These are phyloP conservation scores for Penstemon eatonii DNA, from an alignment of 257 asterid species.

Conservation along the genomic window DNA sequence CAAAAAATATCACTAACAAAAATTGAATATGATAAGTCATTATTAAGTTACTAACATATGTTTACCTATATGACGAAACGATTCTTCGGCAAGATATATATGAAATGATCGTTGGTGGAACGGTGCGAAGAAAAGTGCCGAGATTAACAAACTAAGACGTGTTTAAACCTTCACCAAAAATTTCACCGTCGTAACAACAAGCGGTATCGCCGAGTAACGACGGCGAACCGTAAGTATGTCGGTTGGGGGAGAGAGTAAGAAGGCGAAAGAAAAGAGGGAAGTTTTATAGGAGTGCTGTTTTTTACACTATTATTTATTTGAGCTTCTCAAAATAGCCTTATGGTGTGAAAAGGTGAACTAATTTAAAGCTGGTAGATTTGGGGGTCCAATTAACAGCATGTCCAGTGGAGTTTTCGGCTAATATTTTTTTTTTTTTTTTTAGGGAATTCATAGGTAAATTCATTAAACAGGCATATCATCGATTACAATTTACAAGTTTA, in stretches of 20 bases:
- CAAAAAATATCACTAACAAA: neutral
- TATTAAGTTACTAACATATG: neutral
- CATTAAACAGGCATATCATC: neutral
- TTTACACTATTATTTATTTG: conserved; percentile 23
- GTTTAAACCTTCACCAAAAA: conserved; percentile 6
- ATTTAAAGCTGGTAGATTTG: too few relatives aligned
- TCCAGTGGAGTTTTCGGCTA: too few relatives aligned
- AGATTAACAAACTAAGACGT: neutral
- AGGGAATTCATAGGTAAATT: too few relatives aligned
- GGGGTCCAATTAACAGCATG: too few relatives aligned
- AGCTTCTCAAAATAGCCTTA: conserved; percentile 15
- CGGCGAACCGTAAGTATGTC: conserved; percentile 46
- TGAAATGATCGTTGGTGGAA: conserved; percentile 13
- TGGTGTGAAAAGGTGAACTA: conserved; percentile 31
- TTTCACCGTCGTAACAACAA: neutral
- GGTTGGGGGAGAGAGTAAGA: conserved; percentile 13
- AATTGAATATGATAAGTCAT: neutral
- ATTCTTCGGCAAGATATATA: conserved; percentile 13
- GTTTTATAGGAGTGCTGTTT: neutral
- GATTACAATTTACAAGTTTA: too few relatives aligned
- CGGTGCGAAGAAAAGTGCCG: conserved; percentile 11
- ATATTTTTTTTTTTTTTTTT: too few relatives aligned
- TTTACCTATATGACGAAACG: conserved; percentile 17
- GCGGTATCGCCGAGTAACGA: conserved; percentile 38
- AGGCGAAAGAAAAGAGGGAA: conserved; percentile 27